phyloP scores from a whole-genome alignment of 164 flowering plant species.

The Malania oleifera region DNA sequence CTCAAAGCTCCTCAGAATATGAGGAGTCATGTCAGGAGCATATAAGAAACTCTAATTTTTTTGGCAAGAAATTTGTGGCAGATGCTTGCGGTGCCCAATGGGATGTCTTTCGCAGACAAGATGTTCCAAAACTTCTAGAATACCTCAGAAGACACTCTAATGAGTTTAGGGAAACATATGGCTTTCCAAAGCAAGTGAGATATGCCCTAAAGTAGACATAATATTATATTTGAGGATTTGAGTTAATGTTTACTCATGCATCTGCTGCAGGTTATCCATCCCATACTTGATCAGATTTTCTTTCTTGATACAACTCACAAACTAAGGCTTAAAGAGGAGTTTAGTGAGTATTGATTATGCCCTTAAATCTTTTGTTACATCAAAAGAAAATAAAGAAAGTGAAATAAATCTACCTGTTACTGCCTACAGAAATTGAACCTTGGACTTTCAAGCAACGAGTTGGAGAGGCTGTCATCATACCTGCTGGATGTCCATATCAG shows the following conservation, averaged over 20 bases:
- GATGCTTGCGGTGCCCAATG: conserved; percentile 57
- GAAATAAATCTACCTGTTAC: not conserved
- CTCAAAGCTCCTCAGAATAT: conserved; percentile 26
- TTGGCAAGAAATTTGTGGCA: conserved; percentile 10
- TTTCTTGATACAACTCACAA: conserved; percentile 39
- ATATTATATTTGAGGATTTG: not conserved
- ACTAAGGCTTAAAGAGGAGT: conserved; percentile 45
- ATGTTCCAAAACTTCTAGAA: conserved; percentile 63
- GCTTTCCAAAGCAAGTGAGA: conserved; percentile 37
- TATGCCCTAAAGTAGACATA: conserved; percentile 10
- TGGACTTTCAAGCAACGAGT: conserved; percentile 68
- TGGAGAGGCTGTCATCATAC: conserved; percentile 77
- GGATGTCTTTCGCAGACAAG: conserved; percentile 83
- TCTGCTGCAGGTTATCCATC: conserved; percentile 41
- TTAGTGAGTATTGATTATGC: conserved; percentile 20
- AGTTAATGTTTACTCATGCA: conserved; percentile 9
- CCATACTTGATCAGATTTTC: conserved; percentile 41
- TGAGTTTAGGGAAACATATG: conserved; percentile 35
- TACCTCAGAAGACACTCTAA: conserved; percentile 51
- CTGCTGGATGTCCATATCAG: conserved; percentile 86
- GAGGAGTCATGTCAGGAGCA: conserved; percentile 15
- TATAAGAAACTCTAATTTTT: conserved; percentile 11
- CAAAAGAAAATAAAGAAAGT: not conserved
- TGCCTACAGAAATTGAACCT: conserved; percentile 59
- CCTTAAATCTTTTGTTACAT: not conserved